Evolutionary conservation across 2,329 filamentous ascomycete species (phyloP).

Genomic region (Pseudogymnoascus sp.): DNA sequence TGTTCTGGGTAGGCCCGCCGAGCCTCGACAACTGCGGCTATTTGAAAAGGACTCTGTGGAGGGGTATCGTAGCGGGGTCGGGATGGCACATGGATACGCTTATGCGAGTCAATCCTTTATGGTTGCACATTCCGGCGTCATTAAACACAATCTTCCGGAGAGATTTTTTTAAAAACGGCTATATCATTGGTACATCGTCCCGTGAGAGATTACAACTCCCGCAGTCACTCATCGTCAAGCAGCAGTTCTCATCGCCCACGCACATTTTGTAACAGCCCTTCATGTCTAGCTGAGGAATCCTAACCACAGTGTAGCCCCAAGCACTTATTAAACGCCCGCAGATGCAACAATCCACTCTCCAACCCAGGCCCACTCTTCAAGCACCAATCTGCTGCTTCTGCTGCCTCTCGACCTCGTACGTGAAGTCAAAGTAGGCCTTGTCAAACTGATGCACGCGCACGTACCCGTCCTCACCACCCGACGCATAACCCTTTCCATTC

Average conservation of each 20-base stretch:
- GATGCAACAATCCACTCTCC: conserved; percentile 21
- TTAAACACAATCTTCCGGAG: neutral
- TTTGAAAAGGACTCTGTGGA: neutral
- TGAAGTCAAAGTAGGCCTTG: conserved; percentile 96
- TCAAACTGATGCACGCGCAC: conserved; percentile 98
- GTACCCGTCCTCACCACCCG: conserved; percentile 96
- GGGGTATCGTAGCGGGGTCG: neutral
- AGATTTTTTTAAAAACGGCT: neutral
- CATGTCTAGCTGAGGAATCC: conserved; percentile 7
- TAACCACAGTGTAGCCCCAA: conserved; percentile 9
- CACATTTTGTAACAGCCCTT: neutral
- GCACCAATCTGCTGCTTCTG: conserved; percentile 23
- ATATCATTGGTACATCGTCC: neutral
- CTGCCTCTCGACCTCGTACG: conserved; percentile 97
- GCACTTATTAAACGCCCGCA: conserved; percentile 22
- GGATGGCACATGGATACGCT: neutral
- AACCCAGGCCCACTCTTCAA: conserved; percentile 17
- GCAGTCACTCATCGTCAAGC: neutral
- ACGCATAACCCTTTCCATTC: conserved; percentile 84
- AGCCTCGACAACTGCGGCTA: neutral
- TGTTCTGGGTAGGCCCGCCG: neutral
- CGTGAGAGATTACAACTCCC: neutral
- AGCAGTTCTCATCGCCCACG: neutral
- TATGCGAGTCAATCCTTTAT: neutral
- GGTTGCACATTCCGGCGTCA: neutral